These are phyloP conservation scores for Urtica urens DNA, from an alignment of 306 rosid genomes.

Conservation along the genomic window DNA sequence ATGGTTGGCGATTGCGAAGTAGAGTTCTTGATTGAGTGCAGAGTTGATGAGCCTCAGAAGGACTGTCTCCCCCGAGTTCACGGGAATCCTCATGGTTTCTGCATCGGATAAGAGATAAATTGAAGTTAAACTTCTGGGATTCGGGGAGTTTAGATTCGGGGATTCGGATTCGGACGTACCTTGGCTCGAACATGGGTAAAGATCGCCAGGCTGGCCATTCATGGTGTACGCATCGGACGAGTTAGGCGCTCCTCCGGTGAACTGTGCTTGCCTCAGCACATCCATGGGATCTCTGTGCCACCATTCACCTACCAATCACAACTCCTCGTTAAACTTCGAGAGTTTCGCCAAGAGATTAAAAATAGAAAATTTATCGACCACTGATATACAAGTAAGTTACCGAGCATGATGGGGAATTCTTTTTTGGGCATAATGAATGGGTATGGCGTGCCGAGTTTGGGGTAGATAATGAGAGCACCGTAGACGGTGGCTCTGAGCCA, in stretches of 20 bases:
- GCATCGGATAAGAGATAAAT: slow-evolving; percentile 18
- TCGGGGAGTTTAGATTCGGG: too few relatives aligned
- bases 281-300: slow-evolving; percentile 57
- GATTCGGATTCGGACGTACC: slow-evolving; percentile 34
- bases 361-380: not conserved
- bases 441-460: slow-evolving; percentile 53
- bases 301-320: slow-evolving; percentile 69
- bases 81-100: slow-evolving; percentile 54
- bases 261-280: slow-evolving; percentile 45
- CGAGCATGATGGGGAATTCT: slow-evolving; percentile 65
- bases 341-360: too few relatives aligned
- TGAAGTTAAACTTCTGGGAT: too few relatives aligned
- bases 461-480: slow-evolving; percentile 73
- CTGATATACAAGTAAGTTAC: slow-evolving; percentile 19
- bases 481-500: slow-evolving; percentile 91
- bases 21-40: slow-evolving; percentile 82
- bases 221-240: slow-evolving; percentile 71
- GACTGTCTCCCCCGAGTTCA: slow-evolving; percentile 47
- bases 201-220: slow-evolving; percentile 89
- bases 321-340: not conserved
- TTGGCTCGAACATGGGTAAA: slow-evolving; percentile 58
- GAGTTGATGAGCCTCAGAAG: slow-evolving; percentile 66
- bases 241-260: slow-evolving; percentile 81
- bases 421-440: slow-evolving; percentile 64
- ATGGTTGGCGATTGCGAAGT: slow-evolving; percentile 72